Evolutionary conservation across 805 yeast species (phyloP).

Genomic region (Hanseniaspora jakobsenii): DNA sequence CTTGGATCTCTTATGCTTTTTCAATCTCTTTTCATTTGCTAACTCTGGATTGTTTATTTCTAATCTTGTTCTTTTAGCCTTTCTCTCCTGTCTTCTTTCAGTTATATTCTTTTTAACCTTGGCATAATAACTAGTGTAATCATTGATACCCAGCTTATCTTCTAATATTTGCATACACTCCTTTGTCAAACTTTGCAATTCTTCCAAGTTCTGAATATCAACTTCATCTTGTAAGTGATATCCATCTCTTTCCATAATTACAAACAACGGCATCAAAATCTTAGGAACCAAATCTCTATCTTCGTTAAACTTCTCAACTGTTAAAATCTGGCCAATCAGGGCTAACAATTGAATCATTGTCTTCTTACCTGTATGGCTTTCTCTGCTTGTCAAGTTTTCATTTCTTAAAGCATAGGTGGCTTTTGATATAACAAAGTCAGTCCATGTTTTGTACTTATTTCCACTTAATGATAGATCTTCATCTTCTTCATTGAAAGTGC

Average conservation of each 20-base stretch:
- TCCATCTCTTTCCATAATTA: conserved; percentile 34
- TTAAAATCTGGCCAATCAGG: conserved; percentile 43
- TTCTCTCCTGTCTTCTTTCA: conserved; percentile 62
- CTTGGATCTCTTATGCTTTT: conserved; percentile 61
- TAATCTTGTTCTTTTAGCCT: conserved; percentile 59
- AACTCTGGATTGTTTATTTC: conserved; percentile 68
- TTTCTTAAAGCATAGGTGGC: conserved; percentile 52
- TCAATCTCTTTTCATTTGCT: conserved; percentile 66
- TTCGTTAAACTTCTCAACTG: conserved; percentile 35
- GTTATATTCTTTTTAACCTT: conserved; percentile 50
- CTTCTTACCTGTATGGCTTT: conserved; percentile 48
- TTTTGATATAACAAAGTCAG: conserved; percentile 40
- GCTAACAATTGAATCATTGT: conserved; percentile 62
- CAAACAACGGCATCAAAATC: conserved; percentile 43
- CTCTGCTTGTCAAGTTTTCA: conserved; percentile 41
- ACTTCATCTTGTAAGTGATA: conserved; percentile 15
- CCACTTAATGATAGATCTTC: conserved; percentile 17
- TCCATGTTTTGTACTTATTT: conserved; percentile 21
- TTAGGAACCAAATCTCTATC: conserved; percentile 19
- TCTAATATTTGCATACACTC: conserved; percentile 64
- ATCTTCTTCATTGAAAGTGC: conserved; percentile 7
- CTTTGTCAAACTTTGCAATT: conserved; percentile 39
- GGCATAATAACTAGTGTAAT: conserved; percentile 49
- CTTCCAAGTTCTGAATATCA: conserved; percentile 35
- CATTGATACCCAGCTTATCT: conserved; percentile 56